phyloP scores from a whole-genome alignment of 176 grass and related monocot species.

The Ampelocalamus luodianensis region DNA sequence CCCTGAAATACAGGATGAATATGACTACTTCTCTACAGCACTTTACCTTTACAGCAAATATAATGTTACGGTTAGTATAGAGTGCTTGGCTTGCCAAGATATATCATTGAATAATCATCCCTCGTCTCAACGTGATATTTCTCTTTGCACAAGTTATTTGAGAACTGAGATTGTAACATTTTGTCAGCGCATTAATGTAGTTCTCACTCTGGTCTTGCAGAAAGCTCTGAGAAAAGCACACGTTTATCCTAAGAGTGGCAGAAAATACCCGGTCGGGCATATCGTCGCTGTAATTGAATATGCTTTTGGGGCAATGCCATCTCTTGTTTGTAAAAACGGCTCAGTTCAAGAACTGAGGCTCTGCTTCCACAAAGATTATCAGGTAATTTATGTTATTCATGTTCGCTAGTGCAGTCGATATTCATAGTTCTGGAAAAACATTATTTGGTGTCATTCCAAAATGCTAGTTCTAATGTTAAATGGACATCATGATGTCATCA shows the following conservation, averaged over 20 bases:
- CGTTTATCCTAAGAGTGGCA: constrained; percentile 5
- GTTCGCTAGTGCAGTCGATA: neutral
- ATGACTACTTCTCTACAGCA: constrained; percentile 80
- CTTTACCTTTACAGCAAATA: constrained; percentile 87
- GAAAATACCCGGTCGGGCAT: constrained; percentile 36
- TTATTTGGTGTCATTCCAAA: neutral
- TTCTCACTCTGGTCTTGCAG: constrained; percentile 12
- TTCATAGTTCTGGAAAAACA: neutral
- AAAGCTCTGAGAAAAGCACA: constrained; percentile 47
- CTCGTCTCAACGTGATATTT: neutral
- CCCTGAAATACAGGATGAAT: constrained; percentile 90
- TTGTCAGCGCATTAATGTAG: neutral
- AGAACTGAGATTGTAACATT: neutral
- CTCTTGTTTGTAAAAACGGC: constrained; percentile 50
- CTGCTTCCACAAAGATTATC: constrained; percentile 65
- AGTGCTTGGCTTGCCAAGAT: neutral
- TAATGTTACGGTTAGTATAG: constrained; percentile 76
- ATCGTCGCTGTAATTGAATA: constrained; percentile 49
- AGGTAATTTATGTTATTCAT: constrained; percentile 31
- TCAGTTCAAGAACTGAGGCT: constrained; percentile 62
- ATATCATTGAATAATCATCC: neutral
- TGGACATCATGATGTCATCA: neutral
- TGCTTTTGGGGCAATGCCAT: constrained; percentile 56
- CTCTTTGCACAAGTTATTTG: neutral
- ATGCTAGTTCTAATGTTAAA: neutral